A percentile compares a stretch with the other conserved stretches of the same genome.
Conservation (phyloP, 2,329 filamentous ascomycete genomes). For the Botryotinia narcissicola region DNA sequence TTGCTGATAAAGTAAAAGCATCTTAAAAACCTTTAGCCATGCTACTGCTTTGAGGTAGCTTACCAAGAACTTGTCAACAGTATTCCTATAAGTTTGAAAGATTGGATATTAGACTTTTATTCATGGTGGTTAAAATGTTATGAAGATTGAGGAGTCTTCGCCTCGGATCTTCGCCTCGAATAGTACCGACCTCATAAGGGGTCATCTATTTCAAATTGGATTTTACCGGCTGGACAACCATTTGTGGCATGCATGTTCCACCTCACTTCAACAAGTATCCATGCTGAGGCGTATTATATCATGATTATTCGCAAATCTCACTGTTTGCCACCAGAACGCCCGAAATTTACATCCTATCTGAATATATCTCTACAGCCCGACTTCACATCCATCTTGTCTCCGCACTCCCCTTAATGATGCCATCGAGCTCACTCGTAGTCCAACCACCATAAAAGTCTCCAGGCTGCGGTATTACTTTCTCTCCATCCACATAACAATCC, state of each 20-base stretch:
- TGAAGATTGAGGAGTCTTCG: background rate
- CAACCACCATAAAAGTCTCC: conserved; percentile 65
- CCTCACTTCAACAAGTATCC: background rate
- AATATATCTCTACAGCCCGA: background rate
- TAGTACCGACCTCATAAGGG: background rate
- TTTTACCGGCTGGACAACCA: background rate
- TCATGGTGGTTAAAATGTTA: background rate
- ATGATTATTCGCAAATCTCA: background rate
- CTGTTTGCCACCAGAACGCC: background rate
- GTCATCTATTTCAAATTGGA: background rate
- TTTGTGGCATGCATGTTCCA: background rate
- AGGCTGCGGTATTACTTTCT: conserved; percentile 57
- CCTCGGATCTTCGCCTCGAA: background rate
- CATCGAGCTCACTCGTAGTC: conserved; percentile 59
- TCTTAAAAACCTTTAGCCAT: background rate
- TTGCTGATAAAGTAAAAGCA: background rate
- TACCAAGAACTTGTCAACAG: background rate
- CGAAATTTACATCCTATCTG: background rate
- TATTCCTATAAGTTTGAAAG: background rate
- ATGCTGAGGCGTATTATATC: background rate
- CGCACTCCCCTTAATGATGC: conserved; percentile 46
- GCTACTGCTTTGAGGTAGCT: background rate
- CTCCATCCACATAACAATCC: conserved; percentile 61
- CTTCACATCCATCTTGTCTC: conserved; percentile 32
- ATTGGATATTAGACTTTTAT: background rate